Evolutionary conservation across 1,139 yeast genomes (phyloP), one percentile per base, ranked within the genome.

Genomic region (Geotrichum reessii): DNA sequence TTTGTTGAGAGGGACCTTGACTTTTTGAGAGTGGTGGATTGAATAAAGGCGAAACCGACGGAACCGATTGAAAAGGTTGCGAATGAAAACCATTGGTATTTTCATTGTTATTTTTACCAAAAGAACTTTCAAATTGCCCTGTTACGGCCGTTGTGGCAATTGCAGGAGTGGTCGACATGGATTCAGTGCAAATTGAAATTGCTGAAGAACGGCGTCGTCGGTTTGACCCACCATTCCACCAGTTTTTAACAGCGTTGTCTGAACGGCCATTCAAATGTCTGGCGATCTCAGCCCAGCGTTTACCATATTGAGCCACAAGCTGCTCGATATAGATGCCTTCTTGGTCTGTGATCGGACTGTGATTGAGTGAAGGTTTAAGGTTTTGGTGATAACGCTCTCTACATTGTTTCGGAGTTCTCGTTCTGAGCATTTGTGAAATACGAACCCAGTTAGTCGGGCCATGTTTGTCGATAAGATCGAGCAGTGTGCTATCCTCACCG

Each of bases 191-290:
- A 8, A 49, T 52, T 6, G 53, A 24, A 4, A 49, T 52, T 6
- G 53, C 37, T 31, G 76, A 71, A 2, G 85, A 84, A 62, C 87
- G 71, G 65, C 90, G 79, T 63, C 95, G 75, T 61, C 95, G 78
- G 67, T 87, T 88, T 17, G 95, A 92, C 14, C 95, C 95, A 7
- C 96, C 95, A 69, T 91, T 91, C 97, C 97, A 91, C 97, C 97
- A 91, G 73, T 91, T 90, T 70, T 91, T 91, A 66, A 91, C 89
- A 27, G 96, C 95, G 71, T 91, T 91, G 72, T 91, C 97, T 19
- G 89, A 82, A 57, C 97, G 77, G 1, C 96, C 96, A 64, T 87
- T 86, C 62, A 91, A 74, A 72, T 89, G 96, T 57, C 96, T 81
- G 25, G 96, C 90, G 56, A 91, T 91, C 70, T 89, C 96, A 0